Percentiles rank a stretch among this genome's conserved stretches.
Evolutionary conservation across 805 yeast genomes (phyloP).

Genomic region (Candida awuae): DNA sequence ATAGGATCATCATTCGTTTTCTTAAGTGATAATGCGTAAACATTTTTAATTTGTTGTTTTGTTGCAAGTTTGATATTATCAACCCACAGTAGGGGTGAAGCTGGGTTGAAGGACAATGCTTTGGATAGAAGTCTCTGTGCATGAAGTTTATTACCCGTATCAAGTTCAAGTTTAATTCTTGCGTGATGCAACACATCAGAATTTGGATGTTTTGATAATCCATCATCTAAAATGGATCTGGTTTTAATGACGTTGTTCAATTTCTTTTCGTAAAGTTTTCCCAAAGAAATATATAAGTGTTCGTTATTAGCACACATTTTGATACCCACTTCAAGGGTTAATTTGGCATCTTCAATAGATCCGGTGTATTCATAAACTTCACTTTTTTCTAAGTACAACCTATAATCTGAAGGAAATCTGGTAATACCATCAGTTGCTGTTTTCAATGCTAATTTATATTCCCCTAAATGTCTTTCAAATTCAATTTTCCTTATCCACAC

Average conservation of each 20-base stretch:
- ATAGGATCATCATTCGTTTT: constrained; percentile 52
- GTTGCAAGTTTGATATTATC: constrained; percentile 46
- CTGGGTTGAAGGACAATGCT: constrained; percentile 53
- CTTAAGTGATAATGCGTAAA: constrained; percentile 63
- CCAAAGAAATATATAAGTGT: constrained; percentile 47
- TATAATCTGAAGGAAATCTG: constrained; percentile 40
- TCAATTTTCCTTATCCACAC: constrained; percentile 57
- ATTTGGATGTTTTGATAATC: constrained; percentile 42
- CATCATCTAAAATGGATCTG: constrained; percentile 65
- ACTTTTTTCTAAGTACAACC: constrained; percentile 55
- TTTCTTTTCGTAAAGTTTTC: constrained; percentile 38
- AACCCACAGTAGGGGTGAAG: constrained; percentile 58
- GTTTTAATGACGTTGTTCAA: constrained; percentile 45
- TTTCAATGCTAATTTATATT: constrained; percentile 31
- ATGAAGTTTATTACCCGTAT: constrained; percentile 39
- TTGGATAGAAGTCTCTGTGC: constrained; percentile 48
- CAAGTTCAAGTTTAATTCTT: constrained; percentile 49
- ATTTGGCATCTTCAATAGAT: constrained; percentile 36
- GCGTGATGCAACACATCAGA: constrained; percentile 51
- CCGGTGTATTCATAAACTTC: constrained; percentile 37
- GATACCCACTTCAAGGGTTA: constrained; percentile 41
- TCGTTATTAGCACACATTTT: constrained; percentile 36
- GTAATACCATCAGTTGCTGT: constrained; percentile 40
- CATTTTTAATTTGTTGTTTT: constrained; percentile 36
- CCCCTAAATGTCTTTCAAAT: constrained; percentile 36